phyloP scores from a whole-genome alignment of 106 monocot genomes.

The Dioscorea dumetorum region DNA sequence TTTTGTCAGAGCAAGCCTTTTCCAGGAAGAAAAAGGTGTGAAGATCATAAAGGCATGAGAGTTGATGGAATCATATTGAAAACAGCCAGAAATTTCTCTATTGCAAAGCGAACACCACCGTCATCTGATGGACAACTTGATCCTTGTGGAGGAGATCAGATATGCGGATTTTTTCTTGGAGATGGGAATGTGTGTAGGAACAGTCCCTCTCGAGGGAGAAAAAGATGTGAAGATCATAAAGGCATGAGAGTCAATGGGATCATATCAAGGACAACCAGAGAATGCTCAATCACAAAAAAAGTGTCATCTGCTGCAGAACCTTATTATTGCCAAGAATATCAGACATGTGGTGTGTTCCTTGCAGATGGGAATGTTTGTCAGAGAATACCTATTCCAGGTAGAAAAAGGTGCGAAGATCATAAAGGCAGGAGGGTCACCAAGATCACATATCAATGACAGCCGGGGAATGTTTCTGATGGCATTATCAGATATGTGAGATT shows the following conservation, averaged over 20 bases:
- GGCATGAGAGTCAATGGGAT: conserved; percentile 19
- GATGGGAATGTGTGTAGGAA: conserved; percentile 40
- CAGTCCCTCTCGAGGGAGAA: conserved; percentile 31
- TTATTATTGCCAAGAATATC: background rate
- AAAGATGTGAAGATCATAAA: conserved; percentile 40
- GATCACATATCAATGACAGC: background rate
- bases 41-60: conserved; percentile 34
- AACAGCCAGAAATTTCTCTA: background rate
- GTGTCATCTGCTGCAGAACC: background rate
- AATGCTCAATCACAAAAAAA: background rate
- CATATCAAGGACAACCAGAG: background rate
- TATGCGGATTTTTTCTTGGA: conserved; percentile 17
- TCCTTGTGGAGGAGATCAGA: background rate
- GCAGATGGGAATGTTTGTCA: conserved; percentile 35
- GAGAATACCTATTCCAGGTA: conserved; percentile 21
- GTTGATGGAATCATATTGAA: background rate
- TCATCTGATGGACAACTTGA: background rate
- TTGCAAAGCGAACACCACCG: background rate
- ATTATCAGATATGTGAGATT: too few relatives aligned
- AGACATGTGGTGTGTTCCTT: conserved; percentile 14
- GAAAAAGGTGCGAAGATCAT: conserved; percentile 46
- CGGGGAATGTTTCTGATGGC: background rate
- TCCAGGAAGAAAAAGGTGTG: conserved; percentile 42
- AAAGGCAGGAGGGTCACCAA: conserved; percentile 23
- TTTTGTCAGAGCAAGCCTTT: conserved; percentile 28